Evolutionary conservation across 805 yeast species (phyloP).

Genomic region (Nakazawaea ishiwadae): DNA sequence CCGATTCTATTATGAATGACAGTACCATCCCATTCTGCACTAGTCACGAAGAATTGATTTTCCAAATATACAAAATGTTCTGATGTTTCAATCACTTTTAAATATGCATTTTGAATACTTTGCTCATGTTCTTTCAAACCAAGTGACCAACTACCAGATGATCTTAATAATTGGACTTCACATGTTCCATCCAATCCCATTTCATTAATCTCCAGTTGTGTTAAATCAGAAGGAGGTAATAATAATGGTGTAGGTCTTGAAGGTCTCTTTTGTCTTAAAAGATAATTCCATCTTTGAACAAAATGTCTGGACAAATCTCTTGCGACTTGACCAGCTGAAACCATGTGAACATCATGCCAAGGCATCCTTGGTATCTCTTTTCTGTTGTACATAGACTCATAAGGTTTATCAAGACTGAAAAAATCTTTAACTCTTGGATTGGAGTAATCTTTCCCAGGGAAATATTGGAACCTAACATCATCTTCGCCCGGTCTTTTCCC

Average conservation of each 20-base stretch:
- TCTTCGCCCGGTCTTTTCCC: constrained; percentile 17
- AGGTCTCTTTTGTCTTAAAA: constrained; percentile 89
- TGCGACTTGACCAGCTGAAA: constrained; percentile 90
- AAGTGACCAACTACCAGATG: constrained; percentile 90
- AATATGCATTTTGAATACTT: constrained; percentile 88
- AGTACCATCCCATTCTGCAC: constrained; percentile 82
- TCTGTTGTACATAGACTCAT: constrained; percentile 89
- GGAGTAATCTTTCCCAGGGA: constrained; percentile 97
- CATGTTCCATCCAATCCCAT: constrained; percentile 76
- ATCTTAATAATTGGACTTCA: constrained; percentile 84
- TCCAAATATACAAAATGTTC: constrained; percentile 93
- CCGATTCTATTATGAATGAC: constrained; percentile 86
- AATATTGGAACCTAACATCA: constrained; percentile 47
- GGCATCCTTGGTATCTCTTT: constrained; percentile 88
- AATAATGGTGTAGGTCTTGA: constrained; percentile 89
- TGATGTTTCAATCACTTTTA: constrained; percentile 85
- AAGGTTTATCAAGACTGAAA: constrained; percentile 74
- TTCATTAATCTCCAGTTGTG: constrained; percentile 61
- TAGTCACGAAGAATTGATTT: constrained; percentile 90
- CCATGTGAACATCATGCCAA: constrained; percentile 99
- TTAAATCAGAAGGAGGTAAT: constrained; percentile 87
- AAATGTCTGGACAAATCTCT: constrained; percentile 91
- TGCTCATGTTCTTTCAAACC: constrained; percentile 83
- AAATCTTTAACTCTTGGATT: constrained; percentile 93
- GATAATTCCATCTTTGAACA: constrained; percentile 95